Conservation (phyloP, 768 basidiomycete genomes). For the Boletus vinaceobasis region DNA sequence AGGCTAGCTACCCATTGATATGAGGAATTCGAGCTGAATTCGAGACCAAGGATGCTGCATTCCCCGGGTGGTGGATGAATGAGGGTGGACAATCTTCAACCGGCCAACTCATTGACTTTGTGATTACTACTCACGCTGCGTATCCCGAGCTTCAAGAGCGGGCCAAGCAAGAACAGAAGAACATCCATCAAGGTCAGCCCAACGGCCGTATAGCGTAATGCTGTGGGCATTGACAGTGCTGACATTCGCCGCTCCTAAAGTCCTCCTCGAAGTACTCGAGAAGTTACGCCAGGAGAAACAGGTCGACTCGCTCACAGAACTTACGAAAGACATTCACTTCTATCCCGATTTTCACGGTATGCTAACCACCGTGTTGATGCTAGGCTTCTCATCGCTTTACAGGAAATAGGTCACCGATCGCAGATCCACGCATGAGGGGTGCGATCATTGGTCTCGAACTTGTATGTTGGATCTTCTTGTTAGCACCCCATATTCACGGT, state of each 20-base stretch:
- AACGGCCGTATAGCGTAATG: background rate
- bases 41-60: conserved; percentile 66
- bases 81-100: conserved; percentile 99
- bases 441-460: conserved; percentile 85
- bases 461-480: conserved; percentile 33
- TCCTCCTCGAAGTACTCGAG: conserved; percentile 73
- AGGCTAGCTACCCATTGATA: background rate
- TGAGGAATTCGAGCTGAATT: conserved; percentile 1
- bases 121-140: conserved; percentile 88
- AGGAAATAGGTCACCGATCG: conserved; percentile 97
- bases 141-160: conserved; percentile 64
- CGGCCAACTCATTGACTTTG: conserved; percentile 91
- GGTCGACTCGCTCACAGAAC: conserved; percentile 67
- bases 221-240: background rate
- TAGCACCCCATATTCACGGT: background rate
- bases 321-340: conserved; percentile 87
- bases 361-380: background rate
- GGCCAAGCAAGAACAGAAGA: conserved; percentile 56
- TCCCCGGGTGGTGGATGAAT: conserved; percentile 99
- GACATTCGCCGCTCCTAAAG: conserved; percentile 30
- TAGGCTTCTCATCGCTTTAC: conserved; percentile 5
- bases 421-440: conserved; percentile 93
- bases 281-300: conserved; percentile 53
- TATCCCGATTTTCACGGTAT: conserved; percentile 94
- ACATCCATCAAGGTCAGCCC: conserved; percentile 51